phyloP scores from a whole-genome alignment of 2,329 filamentous ascomycete species.

The Ophiobolus disseminans region DNA sequence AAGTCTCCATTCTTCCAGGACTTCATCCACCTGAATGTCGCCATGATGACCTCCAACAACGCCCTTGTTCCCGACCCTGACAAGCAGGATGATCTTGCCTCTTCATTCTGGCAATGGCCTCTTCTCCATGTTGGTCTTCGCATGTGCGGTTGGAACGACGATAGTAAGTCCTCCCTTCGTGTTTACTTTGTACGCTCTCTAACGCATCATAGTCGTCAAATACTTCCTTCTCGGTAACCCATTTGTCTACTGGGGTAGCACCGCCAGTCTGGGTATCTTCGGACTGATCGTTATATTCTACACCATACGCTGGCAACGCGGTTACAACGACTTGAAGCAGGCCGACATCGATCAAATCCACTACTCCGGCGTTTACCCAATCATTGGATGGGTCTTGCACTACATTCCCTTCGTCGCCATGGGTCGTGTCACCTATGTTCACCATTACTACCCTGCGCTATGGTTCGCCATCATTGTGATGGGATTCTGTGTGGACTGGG shows the following conservation, averaged over 20 bases:
- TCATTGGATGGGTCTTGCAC: constrained; percentile 94
- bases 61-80: constrained; percentile 96
- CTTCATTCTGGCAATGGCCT: constrained; percentile 98
- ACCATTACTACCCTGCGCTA: constrained; percentile 98
- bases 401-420: constrained; percentile 96
- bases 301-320: constrained; percentile 92
- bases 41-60: constrained; percentile 99
- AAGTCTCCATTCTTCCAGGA: constrained; percentile 97
- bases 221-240: constrained; percentile 99
- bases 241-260: constrained; percentile 93
- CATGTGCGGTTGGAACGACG: constrained; percentile 98
- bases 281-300: constrained; percentile 81
- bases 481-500: constrained; percentile 89
- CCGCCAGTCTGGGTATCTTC: constrained; percentile 76
- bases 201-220: constrained; percentile 69
- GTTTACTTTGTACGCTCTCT: constrained; percentile 6
- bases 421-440: constrained; percentile 98
- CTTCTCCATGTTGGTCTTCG: constrained; percentile 92
- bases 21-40: constrained; percentile 96
- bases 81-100: constrained; percentile 98
- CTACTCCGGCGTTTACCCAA: constrained; percentile 88
- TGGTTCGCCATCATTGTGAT: constrained; percentile 94
- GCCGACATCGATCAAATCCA: constrained; percentile 91
- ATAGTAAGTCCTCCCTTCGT: constrained; percentile 55
- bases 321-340: constrained; percentile 81